Evolutionary conservation across 2,329 filamentous ascomycete genomes (phyloP).

Genomic region (Dothistroma septosporum): DNA sequence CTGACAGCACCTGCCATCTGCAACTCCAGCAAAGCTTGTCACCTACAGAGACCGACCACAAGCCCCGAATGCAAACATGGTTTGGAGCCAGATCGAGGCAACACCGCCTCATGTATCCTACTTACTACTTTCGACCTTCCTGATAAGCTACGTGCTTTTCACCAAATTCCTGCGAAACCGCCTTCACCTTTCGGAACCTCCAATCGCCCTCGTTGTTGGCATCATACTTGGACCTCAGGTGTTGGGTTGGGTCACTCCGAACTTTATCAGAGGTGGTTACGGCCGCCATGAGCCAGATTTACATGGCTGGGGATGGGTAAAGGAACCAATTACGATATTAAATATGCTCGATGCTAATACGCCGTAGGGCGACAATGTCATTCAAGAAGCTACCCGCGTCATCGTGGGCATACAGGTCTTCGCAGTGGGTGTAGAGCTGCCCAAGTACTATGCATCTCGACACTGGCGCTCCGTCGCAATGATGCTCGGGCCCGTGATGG

Average conservation of each 20-base stretch:
- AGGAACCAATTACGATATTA: slow-evolving; percentile 6
- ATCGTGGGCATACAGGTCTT: slow-evolving; percentile 46
- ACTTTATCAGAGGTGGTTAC: slow-evolving; percentile 26
- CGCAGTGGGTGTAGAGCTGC: slow-evolving; percentile 35
- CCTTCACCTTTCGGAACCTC: slow-evolving; percentile 48
- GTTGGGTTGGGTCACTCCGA: slow-evolving; percentile 40
- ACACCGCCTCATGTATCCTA: slow-evolving; percentile 46
- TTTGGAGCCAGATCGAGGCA: slow-evolving; percentile 45
- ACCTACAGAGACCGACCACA: neutral
- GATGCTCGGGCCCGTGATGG: slow-evolving; percentile 52
- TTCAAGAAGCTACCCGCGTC: slow-evolving; percentile 43
- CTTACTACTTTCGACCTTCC: slow-evolving; percentile 42
- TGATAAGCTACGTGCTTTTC: slow-evolving; percentile 46
- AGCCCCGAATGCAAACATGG: slow-evolving; percentile 10
- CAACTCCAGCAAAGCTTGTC: neutral
- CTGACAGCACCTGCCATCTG: neutral
- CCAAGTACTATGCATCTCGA: slow-evolving; percentile 45
- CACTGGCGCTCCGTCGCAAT: slow-evolving; percentile 51
- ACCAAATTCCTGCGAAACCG: slow-evolving; percentile 45
- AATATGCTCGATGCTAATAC: slow-evolving; percentile 7
- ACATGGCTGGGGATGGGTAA: slow-evolving; percentile 40
- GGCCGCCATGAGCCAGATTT: slow-evolving; percentile 11
- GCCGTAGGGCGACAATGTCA: slow-evolving; percentile 34
- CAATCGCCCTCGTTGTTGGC: slow-evolving; percentile 45
- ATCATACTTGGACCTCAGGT: slow-evolving; percentile 43